Base-by-base conservation (phyloP, 192 early-diverging fungal genomes). In the Dispira parvispora region DNA sequence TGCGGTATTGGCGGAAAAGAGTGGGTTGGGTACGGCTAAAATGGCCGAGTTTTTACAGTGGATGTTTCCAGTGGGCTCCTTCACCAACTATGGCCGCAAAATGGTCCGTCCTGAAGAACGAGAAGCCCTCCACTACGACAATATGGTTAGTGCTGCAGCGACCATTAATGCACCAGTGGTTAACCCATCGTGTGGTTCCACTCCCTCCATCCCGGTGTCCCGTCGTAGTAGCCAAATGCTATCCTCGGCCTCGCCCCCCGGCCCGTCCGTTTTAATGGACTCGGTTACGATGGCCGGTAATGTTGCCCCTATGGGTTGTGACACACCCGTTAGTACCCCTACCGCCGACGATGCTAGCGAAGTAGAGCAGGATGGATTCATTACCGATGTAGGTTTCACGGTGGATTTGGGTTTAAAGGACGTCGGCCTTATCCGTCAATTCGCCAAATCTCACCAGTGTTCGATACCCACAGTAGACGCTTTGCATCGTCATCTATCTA, bases 1-100 rank as follows among this genome's bases (percentile, higher is more conserved):
- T 6, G 58, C 82, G 46, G 80, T 76, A 0, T 72, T 86, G 1
- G 81, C 80, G 0, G 79, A 82, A 43, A 73, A 74, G 45, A 43
- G 63, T 5, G 80, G 72, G 3, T 43, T 85, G 18, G 70, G 77
- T 5, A 70, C 78, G 44, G 71, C 74, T 9, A 71, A 79, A 23
- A 71, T 81, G 16, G 45, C 78, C 12, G 67, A 79, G 13, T 79
- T 86, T 44, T 55, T 85, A 23, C 66, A 76, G 42, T 56, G 67
- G 14, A 38, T 85, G 23, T 77, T 84, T 32, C 71, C 83, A 0
- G 64, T 68, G 0, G 69, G 76, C 5, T 55, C 75, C 0, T 66
- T 80, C 49, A 43, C 72, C 14, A 69, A 67, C 2, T 85, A 86
- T 58, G 73, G 77, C 49, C 27, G 23, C 1, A 75, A 72, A 63